Evolutionary conservation across 2,329 filamentous ascomycete species (phyloP), one percentile per base, ranked within the genome.

Genomic region (Microdochium trichocladiopsis): DNA sequence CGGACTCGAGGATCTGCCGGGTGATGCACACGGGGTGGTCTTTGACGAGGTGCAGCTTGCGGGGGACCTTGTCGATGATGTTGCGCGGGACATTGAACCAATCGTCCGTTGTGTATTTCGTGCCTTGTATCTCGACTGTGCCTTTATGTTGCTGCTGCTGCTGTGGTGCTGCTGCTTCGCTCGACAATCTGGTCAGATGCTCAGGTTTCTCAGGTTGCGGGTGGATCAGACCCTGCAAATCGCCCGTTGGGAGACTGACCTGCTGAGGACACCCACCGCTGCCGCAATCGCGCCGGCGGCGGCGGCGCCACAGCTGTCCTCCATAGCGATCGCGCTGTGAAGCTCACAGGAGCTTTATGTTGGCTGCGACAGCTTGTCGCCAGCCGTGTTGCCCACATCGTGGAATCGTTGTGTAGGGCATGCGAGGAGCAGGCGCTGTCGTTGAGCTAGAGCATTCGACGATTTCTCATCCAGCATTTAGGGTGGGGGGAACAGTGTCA

Each of bases 21-120:
- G 94, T 97, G 62, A 97, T 95, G 59, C 82, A 83, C 33, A 99
- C 78, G 23, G 94, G 94, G 65, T 99, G 94, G 69, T 96, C 86
- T 55, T 86, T 82, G 64, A 94, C 84, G n/a, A 95, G 79, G 69
- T 99, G 94, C n/a, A 99, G 78, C 51, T 82, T 84, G 56, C 90
- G 87, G 48, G 84, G 79, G 48, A 95, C 80, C 52, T 88, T 83
- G 22, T 83, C 75, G 48, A 91, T 73, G 56, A 99, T 92, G 52
- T 85, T 87, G 24, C 79, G 62, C 3, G 93, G 85, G 14, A 88
- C 79, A 69, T 99, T 99, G 69, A 87, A 94, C 88, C 90, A 96
- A 50, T 78, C 69, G 66, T 97, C 91, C 18, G 80, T 85, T 18
- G 72, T 64, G 67, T 91, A 91, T 10, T 69, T 71, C 56, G 76